Evolutionary conservation across 2,329 filamentous ascomycete species (phyloP), one percentile per base, ranked within the genome.

Genomic region (Aureobasidium mangrovei): DNA sequence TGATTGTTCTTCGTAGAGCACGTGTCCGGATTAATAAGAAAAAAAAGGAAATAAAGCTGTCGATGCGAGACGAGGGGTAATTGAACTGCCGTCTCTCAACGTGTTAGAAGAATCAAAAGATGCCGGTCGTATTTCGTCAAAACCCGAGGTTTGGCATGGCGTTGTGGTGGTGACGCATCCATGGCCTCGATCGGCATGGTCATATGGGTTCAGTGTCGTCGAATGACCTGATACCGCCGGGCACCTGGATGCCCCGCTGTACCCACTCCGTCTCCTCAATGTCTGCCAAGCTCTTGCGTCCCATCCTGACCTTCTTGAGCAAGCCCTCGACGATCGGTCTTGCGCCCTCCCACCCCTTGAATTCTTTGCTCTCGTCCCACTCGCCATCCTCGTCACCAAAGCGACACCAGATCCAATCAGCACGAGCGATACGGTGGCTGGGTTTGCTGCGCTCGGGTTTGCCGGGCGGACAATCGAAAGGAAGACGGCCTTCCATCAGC

Each of bases 371-470:
- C 3, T 77, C 77, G 46, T 95, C 89, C 77, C 94, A 93, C 53
- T 95, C 89, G 35, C 89, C 90, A 54, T 94, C 87, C 8, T 85
- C 82, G 55, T 90, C 85, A 1, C 84, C 89, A 65, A 86, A 95
- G 57, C 86, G 82, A 58, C 89, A 83, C 93, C 93, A 98, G 45
- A 86, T 83, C 93, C 93, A 98, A 66, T 98, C 93, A 48, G 91
- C 88, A 35, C 93, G 79, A 2, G 93, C 93, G 58, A 98, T 97
- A n/a, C 91, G 84, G 67, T 98, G 93, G 51, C 86, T 91, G 60
- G 87, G 73, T 9, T 91, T 62, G 61, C 86, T 73, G 12, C 91
- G 62, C 77, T 79, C 88, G 45, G 83, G 85, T 62, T 88, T 86
- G 12, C 86, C 85, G 0, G 91, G 91, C 4, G 87, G 81, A 0